A percentile compares a stretch with the other conserved stretches of the same genome.
phyloP scores from a whole-genome alignment of 2,329 filamentous ascomycete genomes.

The Pyricularia sp. region DNA sequence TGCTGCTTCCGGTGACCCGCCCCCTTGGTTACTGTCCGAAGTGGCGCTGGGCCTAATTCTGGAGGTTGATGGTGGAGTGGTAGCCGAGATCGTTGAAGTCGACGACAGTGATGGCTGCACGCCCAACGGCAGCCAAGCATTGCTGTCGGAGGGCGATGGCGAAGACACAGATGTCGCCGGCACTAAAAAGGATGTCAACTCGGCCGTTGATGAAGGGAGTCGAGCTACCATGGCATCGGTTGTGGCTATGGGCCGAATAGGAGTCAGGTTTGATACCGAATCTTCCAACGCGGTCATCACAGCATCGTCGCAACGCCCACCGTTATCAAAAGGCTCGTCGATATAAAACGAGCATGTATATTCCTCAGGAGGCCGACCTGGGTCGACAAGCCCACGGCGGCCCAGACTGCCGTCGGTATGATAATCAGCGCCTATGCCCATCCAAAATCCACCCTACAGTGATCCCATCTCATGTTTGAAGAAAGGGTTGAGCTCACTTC shows the following conservation, averaged over 20 bases:
- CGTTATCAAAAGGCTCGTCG: not conserved
- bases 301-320: not conserved
- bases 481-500: constrained; percentile 27
- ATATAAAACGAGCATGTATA: constrained; percentile 17
- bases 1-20: not conserved
- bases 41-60: not conserved
- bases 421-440: not conserved
- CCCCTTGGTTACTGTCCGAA: not conserved
- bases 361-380: constrained; percentile 22
- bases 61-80: not conserved
- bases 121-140: not conserved
- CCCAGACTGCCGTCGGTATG: constrained; percentile 14
- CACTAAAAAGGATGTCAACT: not conserved
- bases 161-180: not conserved
- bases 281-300: not conserved
- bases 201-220: not conserved
- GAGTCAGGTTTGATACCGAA: not conserved
- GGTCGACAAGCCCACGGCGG: constrained; percentile 20
- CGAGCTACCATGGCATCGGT: not conserved
- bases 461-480: constrained; percentile 7
- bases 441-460: constrained; percentile 15
- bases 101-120: constrained; percentile 2
- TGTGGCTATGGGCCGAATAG: not conserved
- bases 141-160: not conserved
- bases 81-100: not conserved